Evolutionary conservation across 1,139 yeast species (phyloP).

Genomic region (Taphrina confusa): DNA sequence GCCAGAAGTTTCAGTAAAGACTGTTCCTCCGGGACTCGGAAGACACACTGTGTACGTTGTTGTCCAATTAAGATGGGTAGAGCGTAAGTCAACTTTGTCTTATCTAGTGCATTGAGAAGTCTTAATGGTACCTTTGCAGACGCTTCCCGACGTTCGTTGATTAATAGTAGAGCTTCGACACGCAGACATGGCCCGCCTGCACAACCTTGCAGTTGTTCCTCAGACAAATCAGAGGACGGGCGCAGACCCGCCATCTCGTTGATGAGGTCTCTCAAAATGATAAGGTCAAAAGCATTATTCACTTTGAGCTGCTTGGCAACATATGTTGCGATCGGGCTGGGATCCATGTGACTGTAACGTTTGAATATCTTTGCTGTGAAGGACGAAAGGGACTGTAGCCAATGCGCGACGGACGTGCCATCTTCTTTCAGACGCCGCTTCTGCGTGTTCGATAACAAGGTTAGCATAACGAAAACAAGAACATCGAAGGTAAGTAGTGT

Average conservation of each 20-base stretch:
- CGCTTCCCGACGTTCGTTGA: slow-evolving; percentile 55
- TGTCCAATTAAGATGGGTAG: slow-evolving; percentile 64
- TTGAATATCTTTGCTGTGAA: slow-evolving; percentile 49
- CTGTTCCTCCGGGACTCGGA: slow-evolving; percentile 47
- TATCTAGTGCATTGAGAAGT: slow-evolving; percentile 55
- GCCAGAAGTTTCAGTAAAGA: slow-evolving; percentile 35
- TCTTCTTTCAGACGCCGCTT: slow-evolving; percentile 64
- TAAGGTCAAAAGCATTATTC: slow-evolving; percentile 64
- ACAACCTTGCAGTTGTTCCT: slow-evolving; percentile 64
- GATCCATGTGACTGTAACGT: slow-evolving; percentile 47
- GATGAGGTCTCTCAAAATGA: slow-evolving; percentile 69
- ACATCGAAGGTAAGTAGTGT: slow-evolving; percentile 85
- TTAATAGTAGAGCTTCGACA: slow-evolving; percentile 59
- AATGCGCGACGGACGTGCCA: slow-evolving; percentile 78
- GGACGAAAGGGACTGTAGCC: slow-evolving; percentile 63
- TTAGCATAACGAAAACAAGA: slow-evolving; percentile 70
- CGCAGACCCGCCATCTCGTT: slow-evolving; percentile 82
- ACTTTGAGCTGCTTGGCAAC: slow-evolving; percentile 65
- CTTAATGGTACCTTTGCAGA: slow-evolving; percentile 54
- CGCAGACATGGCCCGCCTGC: slow-evolving; percentile 66
- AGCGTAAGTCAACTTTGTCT: slow-evolving; percentile 58
- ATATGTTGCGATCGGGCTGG: slow-evolving; percentile 55
- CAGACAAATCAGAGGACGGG: slow-evolving; percentile 63
- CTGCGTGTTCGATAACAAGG: slow-evolving; percentile 47
- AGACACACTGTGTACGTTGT: slow-evolving; percentile 52